Percentiles rank a stretch among this genome's conserved stretches.
phyloP scores from a whole-genome alignment of 2,329 filamentous ascomycete species.

The Xylaria sp. region DNA sequence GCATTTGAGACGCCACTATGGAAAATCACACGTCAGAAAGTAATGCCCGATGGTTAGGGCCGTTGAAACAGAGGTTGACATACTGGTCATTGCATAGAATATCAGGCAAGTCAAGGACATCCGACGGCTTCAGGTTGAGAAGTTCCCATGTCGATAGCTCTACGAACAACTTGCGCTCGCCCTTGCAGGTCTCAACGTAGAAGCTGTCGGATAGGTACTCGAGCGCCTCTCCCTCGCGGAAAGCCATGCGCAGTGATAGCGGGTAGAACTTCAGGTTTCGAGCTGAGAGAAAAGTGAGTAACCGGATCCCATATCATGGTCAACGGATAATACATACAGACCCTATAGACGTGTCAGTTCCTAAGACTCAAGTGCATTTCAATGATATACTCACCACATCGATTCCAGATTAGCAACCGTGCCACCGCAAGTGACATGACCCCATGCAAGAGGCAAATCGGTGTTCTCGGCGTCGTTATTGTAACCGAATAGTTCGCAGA shows the following conservation, averaged over 20 bases:
- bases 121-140: constrained; percentile 38
- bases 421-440: constrained; percentile 42
- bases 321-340: constrained; percentile 9
- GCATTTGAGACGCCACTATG: constrained; percentile 35
- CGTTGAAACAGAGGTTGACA: not conserved
- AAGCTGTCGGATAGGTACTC: constrained; percentile 31
- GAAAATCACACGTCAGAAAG: too few species aligned
- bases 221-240: constrained; percentile 25
- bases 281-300: constrained; percentile 29
- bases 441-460: constrained; percentile 34
- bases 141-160: constrained; percentile 39
- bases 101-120: constrained; percentile 38
- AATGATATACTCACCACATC: constrained; percentile 34
- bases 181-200: constrained; percentile 29
- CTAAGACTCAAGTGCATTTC: too few species aligned
- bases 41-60: too few species aligned
- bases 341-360: constrained; percentile 11
- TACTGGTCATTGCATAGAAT: constrained; percentile 34
- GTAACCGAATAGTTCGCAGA: constrained; percentile 43
- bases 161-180: constrained; percentile 33
- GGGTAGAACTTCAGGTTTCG: constrained; percentile 46
- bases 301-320: not conserved
- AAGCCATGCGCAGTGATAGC: constrained; percentile 34
- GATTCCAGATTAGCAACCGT: constrained; percentile 45
- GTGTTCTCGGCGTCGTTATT: constrained; percentile 30